Percentiles rank a stretch among this genome's conserved stretches.
Evolutionary conservation across 208 protist genomes (phyloP).

Genomic region (Wallacemonas sp.): DNA sequence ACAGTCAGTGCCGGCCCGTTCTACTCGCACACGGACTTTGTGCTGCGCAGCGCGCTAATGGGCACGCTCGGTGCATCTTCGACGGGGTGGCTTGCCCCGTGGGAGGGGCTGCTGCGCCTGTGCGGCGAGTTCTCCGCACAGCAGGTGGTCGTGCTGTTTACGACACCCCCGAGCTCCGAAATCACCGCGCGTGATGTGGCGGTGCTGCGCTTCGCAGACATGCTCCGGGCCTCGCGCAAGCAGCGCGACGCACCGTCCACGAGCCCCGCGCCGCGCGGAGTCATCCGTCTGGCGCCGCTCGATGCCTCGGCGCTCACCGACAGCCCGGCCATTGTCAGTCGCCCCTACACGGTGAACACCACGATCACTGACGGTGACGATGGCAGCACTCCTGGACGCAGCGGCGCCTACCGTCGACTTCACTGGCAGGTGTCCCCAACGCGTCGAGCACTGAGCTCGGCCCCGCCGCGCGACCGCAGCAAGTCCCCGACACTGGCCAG

Average conservation of each 20-base stretch:
- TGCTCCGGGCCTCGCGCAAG: not conserved
- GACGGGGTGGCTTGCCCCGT: not conserved
- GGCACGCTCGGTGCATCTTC: not conserved
- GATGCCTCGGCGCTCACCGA: not conserved
- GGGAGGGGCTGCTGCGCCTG: not conserved
- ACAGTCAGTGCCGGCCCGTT: not conserved
- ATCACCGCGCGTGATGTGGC: not conserved
- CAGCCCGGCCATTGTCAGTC: not conserved
- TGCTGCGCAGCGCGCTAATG: not conserved
- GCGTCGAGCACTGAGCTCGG: too few species aligned
- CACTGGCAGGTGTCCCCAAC: too few species aligned
- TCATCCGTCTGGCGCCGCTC: not conserved
- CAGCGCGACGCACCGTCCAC: not conserved
- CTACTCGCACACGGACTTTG: slow-evolving; percentile 10
- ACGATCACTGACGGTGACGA: not conserved
- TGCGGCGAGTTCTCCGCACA: not conserved
- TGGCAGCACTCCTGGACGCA: not conserved
- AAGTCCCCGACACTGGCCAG: too few species aligned
- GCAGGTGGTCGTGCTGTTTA: not conserved
- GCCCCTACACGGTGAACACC: not conserved
- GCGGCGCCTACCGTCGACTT: not conserved
- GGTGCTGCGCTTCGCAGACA: not conserved
- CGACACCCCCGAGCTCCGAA: not conserved
- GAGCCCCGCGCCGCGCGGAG: not conserved
- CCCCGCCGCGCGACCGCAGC: too few species aligned